phyloP scores from a whole-genome alignment of 768 basidiomycete genomes.

The Pleurotus salmoneostramineus region DNA sequence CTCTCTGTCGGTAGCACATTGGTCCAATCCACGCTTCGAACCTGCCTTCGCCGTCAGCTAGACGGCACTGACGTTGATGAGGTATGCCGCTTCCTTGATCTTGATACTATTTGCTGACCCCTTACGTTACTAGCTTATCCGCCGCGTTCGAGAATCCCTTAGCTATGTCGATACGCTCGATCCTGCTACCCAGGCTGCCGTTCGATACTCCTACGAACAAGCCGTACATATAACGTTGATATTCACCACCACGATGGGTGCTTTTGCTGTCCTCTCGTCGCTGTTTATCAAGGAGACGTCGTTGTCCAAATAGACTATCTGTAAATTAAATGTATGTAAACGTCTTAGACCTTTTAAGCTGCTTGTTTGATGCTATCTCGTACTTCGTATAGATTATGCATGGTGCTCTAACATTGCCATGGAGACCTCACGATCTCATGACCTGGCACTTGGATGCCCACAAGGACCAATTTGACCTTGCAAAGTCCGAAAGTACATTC shows the following conservation, averaged over 20 bases:
- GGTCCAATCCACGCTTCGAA: slow-evolving; percentile 47
- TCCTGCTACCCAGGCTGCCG: slow-evolving; percentile 27
- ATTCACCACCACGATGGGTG: slow-evolving; percentile 40
- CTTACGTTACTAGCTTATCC: slow-evolving; percentile 33
- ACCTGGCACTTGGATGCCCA: too few relatives aligned
- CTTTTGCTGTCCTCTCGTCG: neutral
- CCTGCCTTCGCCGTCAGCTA: slow-evolving; percentile 35
- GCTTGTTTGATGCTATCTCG: too few relatives aligned
- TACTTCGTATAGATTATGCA: too few relatives aligned
- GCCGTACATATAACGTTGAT: slow-evolving; percentile 45
- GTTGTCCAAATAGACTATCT: slow-evolving; percentile 9
- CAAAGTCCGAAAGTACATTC: too few relatives aligned
- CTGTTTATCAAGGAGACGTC: slow-evolving; percentile 36
- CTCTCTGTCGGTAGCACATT: slow-evolving; percentile 54
- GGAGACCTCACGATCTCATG: too few relatives aligned
- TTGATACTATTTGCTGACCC: neutral
- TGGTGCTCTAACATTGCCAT: too few relatives aligned
- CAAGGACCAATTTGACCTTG: too few relatives aligned
- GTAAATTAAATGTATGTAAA: too few relatives aligned
- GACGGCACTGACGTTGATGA: slow-evolving; percentile 47
- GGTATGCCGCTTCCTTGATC: slow-evolving; percentile 26
- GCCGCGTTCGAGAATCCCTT: slow-evolving; percentile 46
- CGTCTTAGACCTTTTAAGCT: too few relatives aligned
- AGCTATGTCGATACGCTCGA: slow-evolving; percentile 35
- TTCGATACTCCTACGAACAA: slow-evolving; percentile 36